A percentile compares a stretch with the other conserved stretches of the same genome.
Conservation (phyloP, 768 basidiomycete genomes). For the Paxillus rubicundulus region DNA sequence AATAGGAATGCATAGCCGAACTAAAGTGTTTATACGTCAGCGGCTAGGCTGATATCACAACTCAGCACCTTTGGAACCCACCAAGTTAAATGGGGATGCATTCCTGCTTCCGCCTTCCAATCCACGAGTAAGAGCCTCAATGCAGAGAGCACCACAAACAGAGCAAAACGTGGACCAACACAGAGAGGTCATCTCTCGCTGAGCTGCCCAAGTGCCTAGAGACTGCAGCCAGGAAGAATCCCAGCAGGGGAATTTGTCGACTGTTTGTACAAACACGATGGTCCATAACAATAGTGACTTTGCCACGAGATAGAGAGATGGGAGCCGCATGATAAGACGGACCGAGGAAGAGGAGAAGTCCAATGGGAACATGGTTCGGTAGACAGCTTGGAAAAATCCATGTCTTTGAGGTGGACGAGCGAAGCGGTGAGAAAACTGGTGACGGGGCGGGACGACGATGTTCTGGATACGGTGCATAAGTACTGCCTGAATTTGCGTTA, state of each 20-base stretch:
- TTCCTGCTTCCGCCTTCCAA: slow-evolving; percentile 60
- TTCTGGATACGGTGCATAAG: slow-evolving; percentile 76
- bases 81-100: slow-evolving; percentile 69
- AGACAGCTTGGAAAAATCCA: slow-evolving; percentile 25
- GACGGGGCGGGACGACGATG: slow-evolving; percentile 66
- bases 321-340: slow-evolving; percentile 57
- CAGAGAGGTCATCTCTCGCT: slow-evolving; percentile 55
- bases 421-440: slow-evolving; percentile 13
- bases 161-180: slow-evolving; percentile 76
- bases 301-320: slow-evolving; percentile 60
- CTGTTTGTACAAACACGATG: slow-evolving; percentile 57
- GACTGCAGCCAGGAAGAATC: slow-evolving; percentile 30
- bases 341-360: slow-evolving; percentile 59
- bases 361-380: slow-evolving; percentile 54
- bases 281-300: slow-evolving; percentile 58
- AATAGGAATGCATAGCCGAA: slow-evolving; percentile 76
- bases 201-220: slow-evolving; percentile 45
- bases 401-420: slow-evolving; percentile 24
- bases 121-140: slow-evolving; percentile 65
- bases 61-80: slow-evolving; percentile 35
- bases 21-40: slow-evolving; percentile 34
- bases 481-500: slow-evolving; percentile 46
- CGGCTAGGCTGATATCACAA: not conserved
- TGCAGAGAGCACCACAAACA: slow-evolving; percentile 60
- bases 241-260: slow-evolving; percentile 39